Evolutionary conservation across 2,329 filamentous ascomycete species (phyloP).

Genomic region (Penicillium thymicola): DNA sequence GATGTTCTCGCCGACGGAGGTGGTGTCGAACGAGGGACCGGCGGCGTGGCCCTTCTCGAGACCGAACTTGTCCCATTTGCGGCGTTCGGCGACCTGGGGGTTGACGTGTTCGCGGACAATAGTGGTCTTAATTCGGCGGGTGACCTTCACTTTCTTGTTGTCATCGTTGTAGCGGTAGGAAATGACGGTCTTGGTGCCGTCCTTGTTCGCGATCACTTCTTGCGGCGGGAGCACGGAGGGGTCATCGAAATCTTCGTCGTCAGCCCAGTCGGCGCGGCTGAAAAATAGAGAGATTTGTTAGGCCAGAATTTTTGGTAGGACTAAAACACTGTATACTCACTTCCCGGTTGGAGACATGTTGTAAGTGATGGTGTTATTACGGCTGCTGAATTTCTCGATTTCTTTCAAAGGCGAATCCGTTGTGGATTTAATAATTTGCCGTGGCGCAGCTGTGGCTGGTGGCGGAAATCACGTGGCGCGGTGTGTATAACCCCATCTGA

Average conservation of each 20-base stretch:
- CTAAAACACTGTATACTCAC: conserved; percentile 31
- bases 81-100: conserved; percentile 91
- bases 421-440: conserved; percentile 41
- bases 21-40: conserved; percentile 85
- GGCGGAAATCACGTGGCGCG: conserved; percentile 20
- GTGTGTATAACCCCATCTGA: background rate
- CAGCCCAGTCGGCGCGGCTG: conserved; percentile 81
- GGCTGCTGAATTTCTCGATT: conserved; percentile 41
- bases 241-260: conserved; percentile 82
- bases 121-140: conserved; percentile 88
- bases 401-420: conserved; percentile 40
- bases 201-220: conserved; percentile 93
- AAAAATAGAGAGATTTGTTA: conserved; percentile 21
- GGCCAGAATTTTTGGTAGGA: background rate
- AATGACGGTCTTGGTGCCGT: conserved; percentile 94
- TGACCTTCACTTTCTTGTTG: conserved; percentile 95
- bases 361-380: conserved; percentile 27
- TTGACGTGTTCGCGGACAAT: conserved; percentile 92
- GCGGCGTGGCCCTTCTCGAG: conserved; percentile 76
- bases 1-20: conserved; percentile 95
- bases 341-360: conserved; percentile 49
- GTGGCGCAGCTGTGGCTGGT: conserved; percentile 39
- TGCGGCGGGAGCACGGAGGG: conserved; percentile 80
- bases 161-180: conserved; percentile 88
- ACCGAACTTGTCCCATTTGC: conserved; percentile 91